phyloP scores from a whole-genome alignment of 2,329 filamentous ascomycete species.

The Colletotrichum sp. region DNA sequence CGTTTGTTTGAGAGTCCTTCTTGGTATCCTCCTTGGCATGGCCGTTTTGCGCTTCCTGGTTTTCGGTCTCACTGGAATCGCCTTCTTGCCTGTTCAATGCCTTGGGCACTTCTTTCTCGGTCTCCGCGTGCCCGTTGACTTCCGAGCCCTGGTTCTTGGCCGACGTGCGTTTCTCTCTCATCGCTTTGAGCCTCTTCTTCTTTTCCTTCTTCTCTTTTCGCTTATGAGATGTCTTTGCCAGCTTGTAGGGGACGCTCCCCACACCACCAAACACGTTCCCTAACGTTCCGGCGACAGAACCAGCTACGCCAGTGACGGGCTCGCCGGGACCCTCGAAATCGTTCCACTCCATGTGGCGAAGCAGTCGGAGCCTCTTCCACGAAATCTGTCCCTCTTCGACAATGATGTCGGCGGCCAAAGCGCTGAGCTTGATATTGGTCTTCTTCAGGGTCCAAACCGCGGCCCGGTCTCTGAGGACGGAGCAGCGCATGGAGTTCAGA shows the following conservation, averaged over 20 bases:
- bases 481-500: constrained; percentile 66
- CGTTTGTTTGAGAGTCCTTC: background rate
- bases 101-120: constrained; percentile 1
- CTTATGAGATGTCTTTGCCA: constrained; percentile 63
- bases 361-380: constrained; percentile 67
- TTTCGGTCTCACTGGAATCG: background rate
- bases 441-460: constrained; percentile 72
- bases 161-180: constrained; percentile 24
- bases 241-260: constrained; percentile 65
- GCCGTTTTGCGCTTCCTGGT: background rate
- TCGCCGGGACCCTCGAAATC: constrained; percentile 80
- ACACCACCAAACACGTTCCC: constrained; percentile 67
- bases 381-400: constrained; percentile 65
- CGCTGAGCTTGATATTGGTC: constrained; percentile 64
- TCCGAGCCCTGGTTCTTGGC: background rate
- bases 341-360: constrained; percentile 76
- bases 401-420: constrained; percentile 69
- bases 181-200: constrained; percentile 47
- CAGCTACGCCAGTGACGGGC: constrained; percentile 70
- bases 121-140: constrained; percentile 16
- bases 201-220: constrained; percentile 56
- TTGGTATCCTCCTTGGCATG: background rate
- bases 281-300: constrained; percentile 64
- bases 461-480: constrained; percentile 65
- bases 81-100: background rate